phyloP scores from a whole-genome alignment of 2,329 filamentous ascomycete species.

The Ascochyta lentis region DNA sequence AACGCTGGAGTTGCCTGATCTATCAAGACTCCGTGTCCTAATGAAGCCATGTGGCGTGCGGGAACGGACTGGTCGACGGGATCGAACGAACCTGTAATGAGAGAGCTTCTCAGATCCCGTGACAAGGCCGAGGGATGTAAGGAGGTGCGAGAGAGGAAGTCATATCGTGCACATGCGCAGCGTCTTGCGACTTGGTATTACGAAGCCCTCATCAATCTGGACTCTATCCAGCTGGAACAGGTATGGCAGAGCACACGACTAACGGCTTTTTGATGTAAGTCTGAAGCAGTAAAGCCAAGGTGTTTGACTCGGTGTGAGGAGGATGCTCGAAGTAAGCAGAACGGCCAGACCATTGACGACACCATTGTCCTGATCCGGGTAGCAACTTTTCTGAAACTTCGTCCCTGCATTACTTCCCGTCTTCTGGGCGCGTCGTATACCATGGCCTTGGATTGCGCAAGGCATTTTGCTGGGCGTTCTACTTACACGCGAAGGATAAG shows the following conservation, averaged over 20 bases:
- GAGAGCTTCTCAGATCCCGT: too few relatives aligned
- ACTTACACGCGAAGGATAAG: background rate
- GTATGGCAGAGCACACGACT: too few relatives aligned
- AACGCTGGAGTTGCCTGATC: too few relatives aligned
- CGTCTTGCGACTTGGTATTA: background rate
- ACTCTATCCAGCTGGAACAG: background rate
- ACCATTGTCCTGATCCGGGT: background rate
- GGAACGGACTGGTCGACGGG: too few relatives aligned
- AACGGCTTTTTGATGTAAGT: background rate
- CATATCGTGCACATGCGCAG: background rate
- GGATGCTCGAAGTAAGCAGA: background rate
- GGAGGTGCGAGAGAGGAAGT: too few relatives aligned
- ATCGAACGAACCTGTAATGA: too few relatives aligned
- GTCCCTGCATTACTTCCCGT: background rate
- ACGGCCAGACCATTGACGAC: background rate
- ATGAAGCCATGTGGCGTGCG: too few relatives aligned
- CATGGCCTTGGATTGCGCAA: background rate
- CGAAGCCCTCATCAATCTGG: background rate
- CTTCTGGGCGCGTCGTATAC: constrained; percentile 1
- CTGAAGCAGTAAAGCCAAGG: background rate
- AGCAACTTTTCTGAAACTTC: background rate
- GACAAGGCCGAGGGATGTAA: too few relatives aligned
- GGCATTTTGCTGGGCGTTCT: background rate
- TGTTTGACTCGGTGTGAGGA: background rate
- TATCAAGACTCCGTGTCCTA: too few relatives aligned